Conservation (phyloP, 345 rosid genomes). For the Lumnitzera littorea region DNA sequence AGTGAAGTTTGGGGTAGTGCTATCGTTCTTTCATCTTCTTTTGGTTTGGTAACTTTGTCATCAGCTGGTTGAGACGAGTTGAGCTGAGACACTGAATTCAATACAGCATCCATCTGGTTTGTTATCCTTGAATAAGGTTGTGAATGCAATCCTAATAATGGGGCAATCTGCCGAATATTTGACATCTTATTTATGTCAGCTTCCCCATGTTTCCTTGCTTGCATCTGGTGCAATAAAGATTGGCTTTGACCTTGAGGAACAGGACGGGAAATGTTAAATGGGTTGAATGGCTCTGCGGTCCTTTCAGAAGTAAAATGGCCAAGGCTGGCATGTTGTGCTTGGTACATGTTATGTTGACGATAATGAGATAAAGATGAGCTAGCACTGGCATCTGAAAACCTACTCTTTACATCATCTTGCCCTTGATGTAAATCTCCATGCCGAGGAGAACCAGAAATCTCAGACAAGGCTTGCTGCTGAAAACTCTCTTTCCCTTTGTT, state of each 20-base stretch:
- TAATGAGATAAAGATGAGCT: conserved; percentile 17
- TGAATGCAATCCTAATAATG: conserved; percentile 12
- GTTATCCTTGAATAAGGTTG: conserved; percentile 14
- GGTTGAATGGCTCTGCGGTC: conserved; percentile 13
- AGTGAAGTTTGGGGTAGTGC: conserved; percentile 17
- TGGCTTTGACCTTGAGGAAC: conserved; percentile 12
- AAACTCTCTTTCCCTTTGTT: conserved; percentile 12
- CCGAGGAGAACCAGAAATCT: conserved; percentile 10
- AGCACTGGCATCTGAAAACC: conserved; percentile 2
- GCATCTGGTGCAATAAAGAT: conserved; percentile 26
- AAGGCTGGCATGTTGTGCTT: conserved; percentile 9
- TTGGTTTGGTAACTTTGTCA: conserved; percentile 18
- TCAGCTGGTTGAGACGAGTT: conserved; percentile 20
- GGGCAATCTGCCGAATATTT: conserved; percentile 10
- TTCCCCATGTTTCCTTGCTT: conserved; percentile 13
- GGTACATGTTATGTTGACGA: conserved; percentile 12
- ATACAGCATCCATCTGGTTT: conserved; percentile 19
- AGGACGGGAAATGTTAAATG: conserved; percentile 7
- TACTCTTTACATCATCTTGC: conserved; percentile 2
- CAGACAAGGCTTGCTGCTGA: conserved; percentile 16
- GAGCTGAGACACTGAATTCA: conserved; percentile 14
- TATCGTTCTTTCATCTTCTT: conserved; percentile 16
- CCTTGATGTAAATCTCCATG: conserved; percentile 13
- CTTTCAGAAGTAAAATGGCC: conserved; percentile 12
- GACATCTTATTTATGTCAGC: neutral